Conservation (phyloP, 225 moss, liverwort and hornwort species). For the Lunularia cruciata region DNA sequence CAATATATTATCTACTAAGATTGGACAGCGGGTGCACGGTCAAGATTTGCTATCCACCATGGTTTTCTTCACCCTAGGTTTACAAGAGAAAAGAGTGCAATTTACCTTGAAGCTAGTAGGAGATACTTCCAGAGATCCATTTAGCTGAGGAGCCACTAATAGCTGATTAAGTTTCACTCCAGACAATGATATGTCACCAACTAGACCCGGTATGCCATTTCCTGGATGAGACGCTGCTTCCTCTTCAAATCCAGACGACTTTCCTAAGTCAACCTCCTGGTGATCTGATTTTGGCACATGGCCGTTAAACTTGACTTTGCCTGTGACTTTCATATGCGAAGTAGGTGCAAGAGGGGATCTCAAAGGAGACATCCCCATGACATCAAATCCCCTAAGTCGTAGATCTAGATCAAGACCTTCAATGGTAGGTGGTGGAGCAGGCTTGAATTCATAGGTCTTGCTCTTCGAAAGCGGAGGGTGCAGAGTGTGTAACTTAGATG, state of each 20-base stretch:
- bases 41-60: too few species aligned
- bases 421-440: conserved; percentile 64
- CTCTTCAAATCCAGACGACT: not conserved
- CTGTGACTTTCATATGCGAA: conserved; percentile 89
- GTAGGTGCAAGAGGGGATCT: conserved; percentile 64
- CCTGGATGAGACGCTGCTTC: conserved; percentile 20
- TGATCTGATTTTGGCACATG: conserved; percentile 56
- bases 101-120: conserved; percentile 81
- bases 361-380: conserved; percentile 73
- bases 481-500: conserved; percentile 66
- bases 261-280: not conserved
- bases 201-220: conserved; percentile 49
- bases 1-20: too few species aligned
- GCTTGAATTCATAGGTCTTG: conserved; percentile 57
- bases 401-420: conserved; percentile 91
- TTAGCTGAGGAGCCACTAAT: conserved; percentile 88
- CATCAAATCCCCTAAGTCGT: conserved; percentile 76
- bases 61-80: too few species aligned
- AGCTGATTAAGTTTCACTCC: conserved; percentile 96
- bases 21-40: too few species aligned
- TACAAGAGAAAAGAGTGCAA: too few species aligned
- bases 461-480: conserved; percentile 72
- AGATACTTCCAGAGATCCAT: conserved; percentile 83
- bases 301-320: conserved; percentile 90
- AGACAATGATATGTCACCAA: conserved; percentile 82